phyloP scores from a whole-genome alignment of 257 asterid species.

The Plantago ovata region DNA sequence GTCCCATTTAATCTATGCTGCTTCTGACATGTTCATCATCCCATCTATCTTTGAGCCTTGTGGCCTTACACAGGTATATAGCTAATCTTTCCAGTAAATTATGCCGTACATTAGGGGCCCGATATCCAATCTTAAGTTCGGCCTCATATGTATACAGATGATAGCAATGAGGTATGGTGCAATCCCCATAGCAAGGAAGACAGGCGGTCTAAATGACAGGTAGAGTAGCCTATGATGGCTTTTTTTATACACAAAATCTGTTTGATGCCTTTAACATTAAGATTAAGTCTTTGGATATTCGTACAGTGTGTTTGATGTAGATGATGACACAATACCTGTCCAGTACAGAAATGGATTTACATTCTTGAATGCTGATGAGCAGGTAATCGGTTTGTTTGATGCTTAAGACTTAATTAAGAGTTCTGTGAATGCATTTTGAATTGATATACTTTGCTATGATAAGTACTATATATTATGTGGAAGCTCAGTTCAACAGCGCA shows the following conservation, averaged over 20 bases:
- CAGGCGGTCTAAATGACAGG: slow-evolving; percentile 99
- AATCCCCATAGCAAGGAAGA: slow-evolving; percentile 82
- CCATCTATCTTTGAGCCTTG: slow-evolving; percentile 98
- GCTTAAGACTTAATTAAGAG: background rate
- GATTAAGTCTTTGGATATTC: slow-evolving; percentile 17
- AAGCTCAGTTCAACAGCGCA: background rate
- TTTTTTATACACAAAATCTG: background rate
- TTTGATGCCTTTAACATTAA: slow-evolving; percentile 3
- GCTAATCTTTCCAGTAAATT: slow-evolving; percentile 13
- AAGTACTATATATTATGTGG: background rate
- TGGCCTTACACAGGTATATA: slow-evolving; percentile 90
- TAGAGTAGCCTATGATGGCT: slow-evolving; percentile 19
- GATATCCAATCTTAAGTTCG: slow-evolving; percentile 8
- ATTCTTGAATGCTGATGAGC: slow-evolving; percentile 72
- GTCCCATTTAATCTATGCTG: slow-evolving; percentile 83
- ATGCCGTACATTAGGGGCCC: slow-evolving; percentile 4
- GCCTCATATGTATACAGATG: slow-evolving; percentile 52
- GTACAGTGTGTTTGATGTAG: slow-evolving; percentile 88
- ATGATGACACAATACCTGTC: slow-evolving; percentile 66
- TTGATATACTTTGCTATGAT: too few relatives aligned
- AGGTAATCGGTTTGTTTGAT: slow-evolving; percentile 55
- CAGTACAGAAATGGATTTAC: slow-evolving; percentile 88
- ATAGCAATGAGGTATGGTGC: slow-evolving; percentile 97
- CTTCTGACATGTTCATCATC: slow-evolving; percentile 86
- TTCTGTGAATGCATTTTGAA: slow-evolving; percentile 1